A percentile compares a stretch with the other conserved stretches of the same genome.
phyloP scores from a whole-genome alignment of 257 asterid genomes.

The Verbascum thapsus region DNA sequence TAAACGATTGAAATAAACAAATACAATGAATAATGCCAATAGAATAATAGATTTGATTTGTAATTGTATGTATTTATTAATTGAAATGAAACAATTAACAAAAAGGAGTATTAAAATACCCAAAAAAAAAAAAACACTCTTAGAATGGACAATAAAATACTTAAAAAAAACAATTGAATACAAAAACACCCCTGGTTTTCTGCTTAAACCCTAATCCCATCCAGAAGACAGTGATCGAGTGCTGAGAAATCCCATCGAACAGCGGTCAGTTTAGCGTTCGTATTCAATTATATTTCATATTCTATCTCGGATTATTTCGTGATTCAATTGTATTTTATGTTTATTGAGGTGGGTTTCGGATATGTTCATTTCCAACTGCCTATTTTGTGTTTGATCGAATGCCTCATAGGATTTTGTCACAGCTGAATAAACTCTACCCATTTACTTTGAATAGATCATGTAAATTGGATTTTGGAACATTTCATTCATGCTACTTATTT shows the following conservation, averaged over 20 bases:
- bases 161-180: too few relatives aligned
- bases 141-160: too few relatives aligned
- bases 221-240: neutral
- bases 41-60: too few relatives aligned
- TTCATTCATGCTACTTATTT: slow-evolving; percentile 3
- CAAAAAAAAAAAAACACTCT: too few relatives aligned
- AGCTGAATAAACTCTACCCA: neutral
- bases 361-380: neutral
- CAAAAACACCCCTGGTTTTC: too few relatives aligned
- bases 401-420: slow-evolving; percentile 20
- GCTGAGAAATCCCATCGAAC: neutral
- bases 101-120: too few relatives aligned
- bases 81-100: too few relatives aligned
- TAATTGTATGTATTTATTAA: too few relatives aligned
- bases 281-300: neutral
- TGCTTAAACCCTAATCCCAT: neutral
- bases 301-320: neutral
- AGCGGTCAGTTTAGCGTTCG: neutral
- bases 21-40: too few relatives aligned
- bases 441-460: neutral
- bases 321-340: neutral
- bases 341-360: neutral
- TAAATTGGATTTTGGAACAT: neutral
- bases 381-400: slow-evolving; percentile 27
- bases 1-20: too few relatives aligned